phyloP scores from a whole-genome alignment of 169 alveolate species.

The Babesia bigemina region DNA sequence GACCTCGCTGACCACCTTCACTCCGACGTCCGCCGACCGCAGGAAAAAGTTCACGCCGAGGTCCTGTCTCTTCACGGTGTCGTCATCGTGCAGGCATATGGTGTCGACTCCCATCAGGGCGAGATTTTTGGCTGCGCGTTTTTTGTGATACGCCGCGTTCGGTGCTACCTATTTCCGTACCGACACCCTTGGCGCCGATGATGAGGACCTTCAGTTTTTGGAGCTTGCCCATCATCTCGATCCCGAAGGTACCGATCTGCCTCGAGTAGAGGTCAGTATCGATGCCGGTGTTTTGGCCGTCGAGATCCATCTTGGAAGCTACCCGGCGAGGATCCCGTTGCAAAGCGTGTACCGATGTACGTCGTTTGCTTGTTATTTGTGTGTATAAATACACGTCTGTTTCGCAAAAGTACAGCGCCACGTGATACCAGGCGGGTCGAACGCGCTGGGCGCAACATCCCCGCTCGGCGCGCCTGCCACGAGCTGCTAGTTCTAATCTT shows the following conservation, averaged over 20 bases:
- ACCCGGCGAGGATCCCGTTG: background rate
- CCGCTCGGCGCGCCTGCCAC: no score
- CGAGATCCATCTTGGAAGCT: constrained; percentile 29
- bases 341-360: background rate
- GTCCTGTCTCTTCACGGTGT: constrained; percentile 83
- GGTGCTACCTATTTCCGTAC: constrained; percentile 62
- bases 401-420: constrained; percentile 7
- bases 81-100: constrained; percentile 90
- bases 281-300: constrained; percentile 63
- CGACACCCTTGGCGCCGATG: constrained; percentile 93
- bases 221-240: constrained; percentile 96
- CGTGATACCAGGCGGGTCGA: no score
- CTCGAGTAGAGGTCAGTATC: constrained; percentile 97
- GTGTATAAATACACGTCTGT: background rate
- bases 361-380: background rate
- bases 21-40: constrained; percentile 87
- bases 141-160: constrained; percentile 62
- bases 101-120: constrained; percentile 94
- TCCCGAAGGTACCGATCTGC: constrained; percentile 98
- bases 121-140: constrained; percentile 93
- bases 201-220: constrained; percentile 90
- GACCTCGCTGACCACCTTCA: constrained; percentile 84
- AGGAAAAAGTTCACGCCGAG: constrained; percentile 93
- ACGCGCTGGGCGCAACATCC: no score
- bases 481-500: no score